Evolutionary conservation across 2,329 filamentous ascomycete genomes (phyloP), one percentile per base, ranked within the genome.

Genomic region (Monilinia laxa): DNA sequence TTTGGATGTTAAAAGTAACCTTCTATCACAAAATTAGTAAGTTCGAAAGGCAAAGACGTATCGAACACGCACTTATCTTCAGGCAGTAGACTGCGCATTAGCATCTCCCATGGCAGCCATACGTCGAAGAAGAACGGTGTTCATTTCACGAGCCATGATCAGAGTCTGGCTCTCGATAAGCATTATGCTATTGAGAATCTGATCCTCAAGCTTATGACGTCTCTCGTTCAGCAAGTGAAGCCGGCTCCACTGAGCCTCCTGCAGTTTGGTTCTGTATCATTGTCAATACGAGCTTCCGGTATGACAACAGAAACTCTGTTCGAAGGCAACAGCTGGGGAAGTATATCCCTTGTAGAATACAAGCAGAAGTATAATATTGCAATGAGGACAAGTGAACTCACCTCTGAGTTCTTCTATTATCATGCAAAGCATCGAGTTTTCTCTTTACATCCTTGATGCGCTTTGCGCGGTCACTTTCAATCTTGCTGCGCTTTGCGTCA

Each of bases 161-260:
- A 67, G 55, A 20, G 71, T 72, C 16, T 70, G 68, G 14, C 56
- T 45, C 56, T 77, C 74, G 38, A 76, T 68, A 6, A 35, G 54
- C 25, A 65, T 71, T 68, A 75, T 75, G 66, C 69, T 75, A 38
- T 54, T 60, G 11, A 76, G 52, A 53, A 77, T 76, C 1, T 63
- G 68, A 16, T 51, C 40, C 62, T 77, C 75, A 11, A 77, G 65
- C 2, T 42, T 58, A 40, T 72, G 67, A 10, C 74, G 72, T 65
- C 70, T 73, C 57, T 69, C 70, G 60, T 75, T 72, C 20, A 76
- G 54, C 52, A 69, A 64, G n/a, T 70, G 65, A 16, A 76, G 73
- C 68, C 67, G 70, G 14, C 63, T 69, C 70, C 71, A 73, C 35
- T 68, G 65, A 31, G 51, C 68, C 20, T 70, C 66, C 52, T 73